These are phyloP conservation scores for Nannizziopsis arthrosporioides DNA, from an alignment of 2,329 filamentous ascomycete species.

Conservation along the genomic window DNA sequence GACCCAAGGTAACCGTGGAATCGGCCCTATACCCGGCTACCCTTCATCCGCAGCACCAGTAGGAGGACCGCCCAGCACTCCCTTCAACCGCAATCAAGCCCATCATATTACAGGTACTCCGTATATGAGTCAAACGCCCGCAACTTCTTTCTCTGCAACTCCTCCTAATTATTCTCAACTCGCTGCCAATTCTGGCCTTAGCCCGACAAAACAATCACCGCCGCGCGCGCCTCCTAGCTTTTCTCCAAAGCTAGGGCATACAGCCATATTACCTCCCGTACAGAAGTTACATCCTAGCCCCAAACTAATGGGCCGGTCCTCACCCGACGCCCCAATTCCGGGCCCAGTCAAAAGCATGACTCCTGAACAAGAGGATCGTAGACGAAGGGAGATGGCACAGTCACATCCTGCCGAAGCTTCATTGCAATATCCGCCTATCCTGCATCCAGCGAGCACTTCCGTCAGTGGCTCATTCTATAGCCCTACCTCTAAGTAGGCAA, in stretches of 20 bases:
- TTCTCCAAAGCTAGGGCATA: slow-evolving; percentile 11
- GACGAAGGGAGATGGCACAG: slow-evolving; percentile 27
- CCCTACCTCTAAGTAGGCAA: not conserved
- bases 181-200: slow-evolving; percentile 34
- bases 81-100: slow-evolving; percentile 14
- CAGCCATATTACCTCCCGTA: slow-evolving; percentile 31
- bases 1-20: slow-evolving; percentile 40
- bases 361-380: slow-evolving; percentile 33
- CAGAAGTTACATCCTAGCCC: slow-evolving; percentile 34
- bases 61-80: slow-evolving; percentile 23
- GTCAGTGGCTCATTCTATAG: not conserved
- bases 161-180: slow-evolving; percentile 23
- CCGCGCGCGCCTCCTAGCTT: slow-evolving; percentile 14
- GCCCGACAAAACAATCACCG: slow-evolving; percentile 37
- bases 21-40: slow-evolving; percentile 36
- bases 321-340: slow-evolving; percentile 33
- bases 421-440: not conserved
- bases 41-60: slow-evolving; percentile 24
- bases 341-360: slow-evolving; percentile 35
- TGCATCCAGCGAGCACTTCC: slow-evolving; percentile 1
- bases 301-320: slow-evolving; percentile 35
- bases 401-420: not conserved
- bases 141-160: slow-evolving; percentile 24
- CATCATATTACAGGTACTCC: slow-evolving; percentile 5
- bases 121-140: slow-evolving; percentile 24